Evolutionary conservation across 768 basidiomycete genomes (phyloP), one percentile per base, ranked within the genome.

Genomic region (Dacryopinax primogenitus): DNA sequence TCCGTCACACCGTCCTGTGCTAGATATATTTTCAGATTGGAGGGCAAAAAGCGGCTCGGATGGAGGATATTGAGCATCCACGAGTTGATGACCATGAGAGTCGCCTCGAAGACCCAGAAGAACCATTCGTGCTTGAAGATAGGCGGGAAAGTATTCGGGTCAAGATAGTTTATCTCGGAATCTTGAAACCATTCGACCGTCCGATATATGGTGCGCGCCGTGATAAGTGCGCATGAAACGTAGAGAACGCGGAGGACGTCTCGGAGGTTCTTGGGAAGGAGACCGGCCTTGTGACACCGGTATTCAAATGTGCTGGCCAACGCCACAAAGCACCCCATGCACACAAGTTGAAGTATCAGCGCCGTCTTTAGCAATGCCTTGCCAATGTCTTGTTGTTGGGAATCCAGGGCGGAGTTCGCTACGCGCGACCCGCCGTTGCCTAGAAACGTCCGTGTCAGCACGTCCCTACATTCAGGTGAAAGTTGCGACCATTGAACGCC

Each of bases 81-180:
- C 26, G 51, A 28, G 30, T 58, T 58, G 21, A 6, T 28, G 13
- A 6, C 51, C 51, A 58, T 58, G 51, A 58, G 51, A 23, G 32
- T 58, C 4, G 51, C 51, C 26, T 58, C 51, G 51, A 58, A 58
- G 26, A 58, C 51, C 51, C 51, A 58, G 51, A 58, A 58, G 51
- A 28, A 58, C 51, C 51, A 58, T 21, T 58, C 51, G 11, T 18
- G 51, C 23, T 26, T 30, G 51, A 58, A 58, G 26, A 58, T 58
- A 30, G 51, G 30, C 11, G 51, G 51, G 51, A 58, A 58, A 4
- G 51, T 28, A 6, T 3, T 3, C 9, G 51, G 51, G 23, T 58
- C 26, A 30, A 13, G 3, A 18, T 28, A 58, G 18, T 44, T 18
- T 6, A 44, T 6, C 18, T 23, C 41, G 16, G 41, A 7, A 23